Evolutionary conservation across 2,329 filamentous ascomycete species (phyloP), one percentile per base, ranked within the genome.

Genomic region (Fusarium sp.): DNA sequence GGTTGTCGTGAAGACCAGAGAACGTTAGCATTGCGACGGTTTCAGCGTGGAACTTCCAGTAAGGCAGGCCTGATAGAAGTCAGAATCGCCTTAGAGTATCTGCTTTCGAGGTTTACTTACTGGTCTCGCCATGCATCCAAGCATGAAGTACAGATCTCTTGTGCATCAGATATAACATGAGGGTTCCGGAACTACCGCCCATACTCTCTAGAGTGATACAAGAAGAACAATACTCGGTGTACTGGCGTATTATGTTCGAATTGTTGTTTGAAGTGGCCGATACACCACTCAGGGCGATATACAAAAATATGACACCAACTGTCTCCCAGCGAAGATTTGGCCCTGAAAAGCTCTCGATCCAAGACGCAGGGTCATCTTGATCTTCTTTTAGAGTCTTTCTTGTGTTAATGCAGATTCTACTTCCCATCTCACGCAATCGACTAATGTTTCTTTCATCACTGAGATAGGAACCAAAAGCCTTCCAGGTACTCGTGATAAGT

Each of bases 31-130:
- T 53, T 2, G 50, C 50, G 2, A 53, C 41, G 10, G 50, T 27
- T 23, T 53, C 50, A 1, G 50, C 50, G 5, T 53, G 40, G 6
- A 47, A 53, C n/a, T 53, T 53, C 41, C 41, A 53, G 41, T 53
- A 48, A 2, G 40, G 49, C 3, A 52, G 13, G 3, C 49, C 49
- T 46, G 17, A 4, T n/a, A 1, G 0, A 18, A 4, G 9, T 51
- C 1, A 51, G 18, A n/a, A n/a, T n/a, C n/a, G n/a, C n/a, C n/a
- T n/a, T n/a, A n/a, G n/a, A n/a, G n/a, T n/a, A n/a, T n/a, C n/a
- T n/a, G n/a, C n/a, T n/a, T n/a, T n/a, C n/a, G n/a, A n/a, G n/a
- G n/a, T n/a, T n/a, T n/a, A 20, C 50, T 47, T n/a, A 48, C 50
- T 53, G 3, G 50, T 53, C 11, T 53, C 50, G 1, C 50, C 50